Evolutionary conservation across 2,329 filamentous ascomycete species (phyloP).

Genomic region (Alternaria rosae): DNA sequence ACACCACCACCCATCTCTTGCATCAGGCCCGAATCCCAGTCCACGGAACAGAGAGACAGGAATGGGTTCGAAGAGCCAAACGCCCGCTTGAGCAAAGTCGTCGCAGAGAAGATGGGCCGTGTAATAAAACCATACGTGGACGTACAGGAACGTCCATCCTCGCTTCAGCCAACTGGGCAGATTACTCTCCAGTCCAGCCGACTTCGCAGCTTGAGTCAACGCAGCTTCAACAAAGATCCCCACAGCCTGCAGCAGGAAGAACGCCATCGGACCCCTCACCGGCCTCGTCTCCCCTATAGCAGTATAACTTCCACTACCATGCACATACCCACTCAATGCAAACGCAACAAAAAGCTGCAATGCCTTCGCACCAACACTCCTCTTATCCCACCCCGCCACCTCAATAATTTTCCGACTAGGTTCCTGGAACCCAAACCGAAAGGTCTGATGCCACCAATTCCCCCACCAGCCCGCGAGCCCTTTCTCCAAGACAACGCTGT

Average conservation of each 20-base stretch:
- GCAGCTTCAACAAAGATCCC: conserved; percentile 68
- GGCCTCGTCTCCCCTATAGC: conserved; percentile 63
- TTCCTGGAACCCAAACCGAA: conserved; percentile 74
- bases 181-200: conserved; percentile 39
- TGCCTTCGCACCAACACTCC: conserved; percentile 47
- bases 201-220: conserved; percentile 35
- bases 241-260: conserved; percentile 75
- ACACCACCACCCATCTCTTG: conserved; percentile 71
- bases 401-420: conserved; percentile 61
- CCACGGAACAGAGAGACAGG: conserved; percentile 75
- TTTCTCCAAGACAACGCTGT: conserved; percentile 65
- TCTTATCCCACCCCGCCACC: conserved; percentile 36
- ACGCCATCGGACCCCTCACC: conserved; percentile 62
- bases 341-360: conserved; percentile 66
- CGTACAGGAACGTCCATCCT: conserved; percentile 67
- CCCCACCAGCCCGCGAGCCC: conserved; percentile 86
- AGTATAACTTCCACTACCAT: conserved; percentile 74
- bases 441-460: conserved; percentile 89
- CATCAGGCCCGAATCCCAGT: conserved; percentile 65
- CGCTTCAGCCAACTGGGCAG: conserved; percentile 59
- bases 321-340: conserved; percentile 70
- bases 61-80: conserved; percentile 86
- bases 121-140: conserved; percentile 70
- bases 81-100: conserved; percentile 75
- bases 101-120: conserved; percentile 74